Evolutionary conservation across 2,329 filamentous ascomycete genomes (phyloP), one percentile per base, ranked within the genome.

Genomic region (Rhinocladiella similis): DNA sequence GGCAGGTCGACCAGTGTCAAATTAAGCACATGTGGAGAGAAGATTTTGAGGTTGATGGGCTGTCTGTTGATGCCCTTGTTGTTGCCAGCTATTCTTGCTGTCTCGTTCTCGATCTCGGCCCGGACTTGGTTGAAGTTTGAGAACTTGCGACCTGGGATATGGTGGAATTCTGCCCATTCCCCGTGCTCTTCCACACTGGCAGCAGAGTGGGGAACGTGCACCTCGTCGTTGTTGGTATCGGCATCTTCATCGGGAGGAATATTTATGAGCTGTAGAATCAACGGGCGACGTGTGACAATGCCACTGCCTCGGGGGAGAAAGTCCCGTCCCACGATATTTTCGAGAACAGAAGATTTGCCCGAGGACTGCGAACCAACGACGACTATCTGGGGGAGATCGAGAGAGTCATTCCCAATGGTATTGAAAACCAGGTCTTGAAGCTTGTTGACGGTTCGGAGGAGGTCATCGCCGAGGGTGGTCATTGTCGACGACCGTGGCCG

Each of bases 371-470:
- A 99, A 63, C 94, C 94, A 67, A 99, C 94, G 59, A 99, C 94
- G 63, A 99, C 94, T 82, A 99, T 99, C 78, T 99, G 94, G 57
- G 94, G 94, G 56, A 99, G 80, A 76, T 99, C 94, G 60, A 99
- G 83, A 51, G 93, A 97, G 75, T 99, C 94, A 80, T 92, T 97
- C 76, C 94, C 94, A 75, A 99, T 99, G 66, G 94, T 99, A 79
- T 99, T 99, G 81, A 99, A 99, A 70, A 99, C 94, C 70, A 99
- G 79, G 76, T 97, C 94, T 77, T 99, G 94, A 70, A 99, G 83
- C 81, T 96, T 96, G 82, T 99, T 99, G 78, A 99, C 94, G 64
- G 91, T 95, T 67, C 85, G 86, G 73, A 99, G 85, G 76, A 99
- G 81, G 77, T 99, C 92, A 76, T 99, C 94, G 71, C 94, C 93